Evolutionary conservation across 2,329 filamentous ascomycete genomes (phyloP).

Genomic region (Penicillium occitanis): DNA sequence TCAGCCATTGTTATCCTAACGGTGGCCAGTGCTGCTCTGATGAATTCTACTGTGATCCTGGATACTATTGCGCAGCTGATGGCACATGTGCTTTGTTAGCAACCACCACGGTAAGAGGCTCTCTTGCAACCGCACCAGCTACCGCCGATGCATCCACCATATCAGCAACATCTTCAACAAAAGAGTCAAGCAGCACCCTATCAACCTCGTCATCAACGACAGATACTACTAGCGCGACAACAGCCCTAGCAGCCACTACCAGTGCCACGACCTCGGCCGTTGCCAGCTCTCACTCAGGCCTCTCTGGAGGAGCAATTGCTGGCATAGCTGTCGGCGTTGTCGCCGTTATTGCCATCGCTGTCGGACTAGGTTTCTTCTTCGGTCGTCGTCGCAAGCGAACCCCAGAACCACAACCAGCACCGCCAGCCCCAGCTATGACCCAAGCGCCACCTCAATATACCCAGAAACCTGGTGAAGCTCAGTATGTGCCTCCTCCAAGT

Average conservation of each 20-base stretch:
- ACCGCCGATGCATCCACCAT: not conserved
- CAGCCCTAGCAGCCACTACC: not conserved
- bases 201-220: not conserved
- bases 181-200: not conserved
- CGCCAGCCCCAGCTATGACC: not conserved
- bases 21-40: slow-evolving; percentile 6
- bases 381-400: not conserved
- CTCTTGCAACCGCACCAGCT: not conserved
- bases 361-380: not conserved
- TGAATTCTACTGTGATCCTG: slow-evolving; percentile 5
- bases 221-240: not conserved
- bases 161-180: slow-evolving; percentile 5
- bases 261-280: not conserved
- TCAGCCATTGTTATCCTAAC: slow-evolving; percentile 6
- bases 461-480: not conserved
- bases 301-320: slow-evolving; percentile 6
- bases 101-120: not conserved
- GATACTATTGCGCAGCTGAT: slow-evolving; percentile 4
- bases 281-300: not conserved
- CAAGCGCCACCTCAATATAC: slow-evolving; percentile 4
- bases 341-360: not conserved
- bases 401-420: not conserved
- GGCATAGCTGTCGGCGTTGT: slow-evolving; percentile 2
- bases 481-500: not conserved
- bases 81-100: not conserved